A percentile compares a stretch with the other conserved stretches of the same genome.
Evolutionary conservation across 768 basidiomycete genomes (phyloP).

Genomic region (Tulasnella sp.): DNA sequence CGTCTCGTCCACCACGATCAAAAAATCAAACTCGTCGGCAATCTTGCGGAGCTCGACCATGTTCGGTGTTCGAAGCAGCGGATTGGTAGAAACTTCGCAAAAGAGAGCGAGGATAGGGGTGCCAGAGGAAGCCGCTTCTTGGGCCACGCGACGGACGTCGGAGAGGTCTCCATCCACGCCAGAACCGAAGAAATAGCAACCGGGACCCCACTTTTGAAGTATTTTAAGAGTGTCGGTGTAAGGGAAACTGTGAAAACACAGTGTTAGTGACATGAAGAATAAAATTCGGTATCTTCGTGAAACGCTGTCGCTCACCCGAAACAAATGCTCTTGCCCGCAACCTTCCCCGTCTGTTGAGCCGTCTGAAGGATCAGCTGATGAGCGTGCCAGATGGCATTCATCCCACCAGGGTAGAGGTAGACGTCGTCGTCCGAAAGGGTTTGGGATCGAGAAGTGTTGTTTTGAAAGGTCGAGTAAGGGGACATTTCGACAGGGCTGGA

Average conservation of each 20-base stretch:
- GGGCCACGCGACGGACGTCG: conserved; percentile 66
- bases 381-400: conserved; percentile 93
- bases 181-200: conserved; percentile 83
- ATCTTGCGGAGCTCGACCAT: conserved; percentile 73
- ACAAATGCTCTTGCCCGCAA: conserved; percentile 80
- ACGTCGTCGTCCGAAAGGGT: conserved; percentile 84
- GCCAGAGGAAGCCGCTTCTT: conserved; percentile 41
- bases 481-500: conserved; percentile 36
- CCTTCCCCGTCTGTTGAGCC: conserved; percentile 42
- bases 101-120: conserved; percentile 78
- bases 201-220: conserved; percentile 94
- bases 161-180: conserved; percentile 73
- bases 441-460: conserved; percentile 67
- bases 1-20: conserved; percentile 91
- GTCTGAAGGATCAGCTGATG: conserved; percentile 67
- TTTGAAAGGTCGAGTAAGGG: conserved; percentile 51
- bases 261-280: neutral
- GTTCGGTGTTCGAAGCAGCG: conserved; percentile 83
- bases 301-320: conserved; percentile 75
- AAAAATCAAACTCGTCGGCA: conserved; percentile 86
- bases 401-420: conserved; percentile 82
- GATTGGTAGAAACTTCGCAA: conserved; percentile 95
- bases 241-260: conserved; percentile 66
- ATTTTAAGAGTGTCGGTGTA: conserved; percentile 96
- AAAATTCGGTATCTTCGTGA: neutral